phyloP scores from a whole-genome alignment of 176 grass and related monocot species.

The Luzula sylvatica region DNA sequence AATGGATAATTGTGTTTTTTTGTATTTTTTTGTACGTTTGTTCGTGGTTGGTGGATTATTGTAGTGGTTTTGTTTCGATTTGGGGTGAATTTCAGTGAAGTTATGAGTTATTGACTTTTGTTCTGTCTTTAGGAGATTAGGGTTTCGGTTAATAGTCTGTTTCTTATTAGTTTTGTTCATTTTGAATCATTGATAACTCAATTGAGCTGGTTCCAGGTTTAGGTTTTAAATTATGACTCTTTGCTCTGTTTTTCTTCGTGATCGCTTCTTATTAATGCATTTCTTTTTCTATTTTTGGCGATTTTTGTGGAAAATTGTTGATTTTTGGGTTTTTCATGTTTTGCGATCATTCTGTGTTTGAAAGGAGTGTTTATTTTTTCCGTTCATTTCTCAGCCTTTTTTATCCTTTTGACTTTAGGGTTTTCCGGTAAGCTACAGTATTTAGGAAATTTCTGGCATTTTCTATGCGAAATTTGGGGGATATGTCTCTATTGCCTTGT shows the following conservation, averaged over 20 bases:
- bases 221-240: neutral
- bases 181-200: neutral
- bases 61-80: neutral
- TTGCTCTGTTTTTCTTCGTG: too few species aligned
- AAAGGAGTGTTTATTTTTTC: neutral
- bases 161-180: neutral
- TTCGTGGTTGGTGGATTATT: neutral
- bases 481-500: neutral
- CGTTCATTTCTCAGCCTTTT: neutral
- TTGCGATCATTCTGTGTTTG: neutral
- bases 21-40: neutral
- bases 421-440: neutral
- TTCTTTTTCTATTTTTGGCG: neutral
- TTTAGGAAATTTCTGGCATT: neutral
- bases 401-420: neutral
- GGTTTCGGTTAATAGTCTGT: neutral
- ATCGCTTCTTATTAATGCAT: neutral
- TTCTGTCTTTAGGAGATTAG: neutral
- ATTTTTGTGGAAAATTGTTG: constrained; percentile 9
- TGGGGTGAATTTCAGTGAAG: neutral
- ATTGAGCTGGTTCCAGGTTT: neutral
- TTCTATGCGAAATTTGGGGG: neutral
- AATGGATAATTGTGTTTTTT: neutral
- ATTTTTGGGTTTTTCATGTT: neutral
- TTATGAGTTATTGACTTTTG: neutral